Percentiles rank a stretch among this genome's conserved stretches.
These are phyloP conservation scores for Aspergillus tubingensis DNA, from an alignment of 2,329 filamentous ascomycete species.

Conservation along the genomic window DNA sequence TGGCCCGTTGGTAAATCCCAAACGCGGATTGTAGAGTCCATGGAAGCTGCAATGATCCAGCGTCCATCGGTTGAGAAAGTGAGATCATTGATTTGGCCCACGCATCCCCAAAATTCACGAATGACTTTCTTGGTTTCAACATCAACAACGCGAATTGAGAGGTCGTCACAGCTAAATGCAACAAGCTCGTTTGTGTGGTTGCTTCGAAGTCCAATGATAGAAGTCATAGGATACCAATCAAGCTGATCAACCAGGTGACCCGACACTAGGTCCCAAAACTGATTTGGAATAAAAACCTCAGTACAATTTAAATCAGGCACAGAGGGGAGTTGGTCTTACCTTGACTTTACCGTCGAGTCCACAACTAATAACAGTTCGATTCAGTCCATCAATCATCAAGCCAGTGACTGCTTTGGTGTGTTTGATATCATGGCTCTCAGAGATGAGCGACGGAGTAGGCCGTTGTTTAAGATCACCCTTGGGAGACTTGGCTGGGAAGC, in stretches of 20 bases:
- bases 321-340: constrained; percentile 31
- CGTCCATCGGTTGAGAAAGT: constrained; percentile 90
- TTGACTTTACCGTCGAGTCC: constrained; percentile 90
- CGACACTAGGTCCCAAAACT: constrained; percentile 93
- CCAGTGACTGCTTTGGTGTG: constrained; percentile 85
- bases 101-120: constrained; percentile 85
- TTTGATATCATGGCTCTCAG: constrained; percentile 58
- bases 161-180: constrained; percentile 85
- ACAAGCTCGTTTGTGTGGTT: constrained; percentile 82
- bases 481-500: constrained; percentile 69
- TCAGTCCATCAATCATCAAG: constrained; percentile 83
- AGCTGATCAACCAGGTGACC: constrained; percentile 78
- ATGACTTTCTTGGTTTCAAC: constrained; percentile 87
- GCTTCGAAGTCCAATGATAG: constrained; percentile 75
- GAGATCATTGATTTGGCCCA: constrained; percentile 73
- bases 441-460: constrained; percentile 38
- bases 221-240: constrained; percentile 76
- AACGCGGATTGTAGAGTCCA: constrained; percentile 76
- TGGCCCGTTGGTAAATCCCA: constrained; percentile 97
- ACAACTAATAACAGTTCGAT: constrained; percentile 81
- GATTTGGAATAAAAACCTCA: background rate
- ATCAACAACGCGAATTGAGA: constrained; percentile 85
- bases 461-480: constrained; percentile 40
- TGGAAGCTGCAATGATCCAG: constrained; percentile 87
- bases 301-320: background rate